Conservation (phyloP, 2,329 filamentous ascomycete genomes). For the Cercospora beticola region DNA sequence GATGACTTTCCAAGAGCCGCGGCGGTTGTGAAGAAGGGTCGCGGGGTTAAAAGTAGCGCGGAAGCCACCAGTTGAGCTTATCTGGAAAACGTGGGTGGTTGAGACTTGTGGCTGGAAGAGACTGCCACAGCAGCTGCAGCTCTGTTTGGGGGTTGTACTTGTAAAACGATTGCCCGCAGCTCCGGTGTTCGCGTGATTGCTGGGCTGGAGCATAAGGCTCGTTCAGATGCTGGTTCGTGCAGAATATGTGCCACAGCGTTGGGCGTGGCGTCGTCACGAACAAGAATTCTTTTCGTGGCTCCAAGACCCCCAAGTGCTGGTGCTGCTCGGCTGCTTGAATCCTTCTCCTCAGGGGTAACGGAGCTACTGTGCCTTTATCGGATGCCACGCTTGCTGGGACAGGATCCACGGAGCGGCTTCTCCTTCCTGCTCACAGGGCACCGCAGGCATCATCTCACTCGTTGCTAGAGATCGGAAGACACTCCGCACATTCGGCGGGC, state of each 20-base stretch:
- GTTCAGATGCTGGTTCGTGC: conserved; percentile 7
- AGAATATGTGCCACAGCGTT: neutral
- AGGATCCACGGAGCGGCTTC: neutral
- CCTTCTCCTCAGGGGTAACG: neutral
- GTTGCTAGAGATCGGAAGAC: neutral
- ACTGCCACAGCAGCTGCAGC: neutral
- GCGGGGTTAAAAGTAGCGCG: conserved; percentile 3
- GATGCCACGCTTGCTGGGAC: neutral
- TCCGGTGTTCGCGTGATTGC: neutral
- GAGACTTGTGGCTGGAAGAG: neutral
- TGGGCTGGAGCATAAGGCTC: neutral
- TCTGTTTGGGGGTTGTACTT: neutral
- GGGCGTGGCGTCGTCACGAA: neutral
- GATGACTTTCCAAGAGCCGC: neutral
- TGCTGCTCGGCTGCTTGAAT: neutral
- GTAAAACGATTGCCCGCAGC: neutral
- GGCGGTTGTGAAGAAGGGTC: neutral
- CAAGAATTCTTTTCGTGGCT: neutral
- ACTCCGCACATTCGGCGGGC: neutral
- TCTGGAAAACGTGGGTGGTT: conserved; percentile 9
- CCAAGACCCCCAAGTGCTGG: neutral
- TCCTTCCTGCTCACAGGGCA: neutral
- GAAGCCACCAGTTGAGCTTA: conserved; percentile 1
- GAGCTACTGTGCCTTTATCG: neutral
- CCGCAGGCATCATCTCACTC: neutral